A percentile compares a stretch with the other conserved stretches of the same genome.
Conservation (phyloP, 495 filamentous ascomycete genomes). For the Corynascus novoguineensis region DNA sequence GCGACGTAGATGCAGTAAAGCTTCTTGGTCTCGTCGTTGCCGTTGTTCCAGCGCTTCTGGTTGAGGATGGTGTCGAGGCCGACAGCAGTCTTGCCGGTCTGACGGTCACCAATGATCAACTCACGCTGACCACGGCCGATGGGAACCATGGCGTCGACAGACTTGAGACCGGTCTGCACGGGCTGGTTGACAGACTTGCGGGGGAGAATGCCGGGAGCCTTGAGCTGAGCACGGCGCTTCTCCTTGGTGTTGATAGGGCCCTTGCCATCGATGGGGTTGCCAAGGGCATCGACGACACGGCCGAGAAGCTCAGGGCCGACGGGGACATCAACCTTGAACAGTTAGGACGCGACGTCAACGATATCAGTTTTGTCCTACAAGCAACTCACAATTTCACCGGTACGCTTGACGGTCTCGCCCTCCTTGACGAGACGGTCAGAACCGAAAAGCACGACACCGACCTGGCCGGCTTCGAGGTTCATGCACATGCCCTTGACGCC, state of each 20-base stretch:
- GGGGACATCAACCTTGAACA: conserved; percentile 82
- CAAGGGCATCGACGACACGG: conserved; percentile 96
- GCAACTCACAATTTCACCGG: conserved; percentile 88
- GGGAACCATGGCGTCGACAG: conserved; percentile 98
- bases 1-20: conserved; percentile 99
- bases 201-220: conserved; percentile 97
- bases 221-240: conserved; percentile 95
- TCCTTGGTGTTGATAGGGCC: conserved; percentile 85
- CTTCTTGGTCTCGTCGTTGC: conserved; percentile 88
- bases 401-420: conserved; percentile 99
- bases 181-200: conserved; percentile 96
- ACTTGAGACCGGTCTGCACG: conserved; percentile 98
- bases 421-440: conserved; percentile 99
- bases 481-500: conserved; percentile 99
- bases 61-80: conserved; percentile 98
- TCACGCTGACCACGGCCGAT: conserved; percentile 99
- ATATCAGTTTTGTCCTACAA: neutral
- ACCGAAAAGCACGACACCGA: conserved; percentile 99
- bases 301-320: conserved; percentile 89
- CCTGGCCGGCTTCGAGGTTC: conserved; percentile 99
- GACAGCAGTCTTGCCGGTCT: conserved; percentile 99
- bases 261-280: conserved; percentile 99
- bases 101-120: conserved; percentile 99
- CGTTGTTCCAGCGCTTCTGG: conserved; percentile 96
- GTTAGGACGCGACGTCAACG: neutral